Evolutionary conservation across 495 filamentous ascomycete genomes (phyloP), one percentile per base, ranked within the genome.

Genomic region (Baudoinia panamericana): DNA sequence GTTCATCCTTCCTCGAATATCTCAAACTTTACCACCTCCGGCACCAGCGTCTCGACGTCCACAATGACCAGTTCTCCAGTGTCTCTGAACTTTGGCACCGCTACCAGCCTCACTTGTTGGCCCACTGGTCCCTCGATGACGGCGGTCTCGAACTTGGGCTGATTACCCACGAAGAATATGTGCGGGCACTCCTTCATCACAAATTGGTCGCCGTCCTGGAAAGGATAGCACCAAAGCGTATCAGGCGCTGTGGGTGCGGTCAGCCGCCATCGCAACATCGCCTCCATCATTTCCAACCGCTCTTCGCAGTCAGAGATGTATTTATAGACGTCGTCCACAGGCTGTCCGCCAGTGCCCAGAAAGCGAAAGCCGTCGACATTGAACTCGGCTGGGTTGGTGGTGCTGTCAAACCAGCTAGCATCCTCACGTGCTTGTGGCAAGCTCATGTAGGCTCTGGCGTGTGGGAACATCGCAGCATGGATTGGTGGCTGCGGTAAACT

Each of bases 211-310:
- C 81, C 71, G 26, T 82, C 76, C 63, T 94, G 83, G 62, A 92
- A 96, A 7, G 90, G 90, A 57, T 95, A 96, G 40, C 80, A 81
- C 88, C 88, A 95, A 40, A 97, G 57, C 2, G 90, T 99, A 62
- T 99, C 90, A 1, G 90, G 90, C 4, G 92, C 92, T 1, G 90
- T 97, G 11, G 90, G 90, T n/a, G 88, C 88, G 39, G 72, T 73
- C 58, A 81, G 80, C 39, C 88, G 70, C 92, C 92, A 97, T 45
- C 84, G 71, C 46, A 93, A 71, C 70, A 90, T 81, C 28, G 75
- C 73, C 62, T 96, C 90, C 77, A 94, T 85, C 68, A 95, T 79
- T 22, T 76, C 78, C 25, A 96, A 46, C 27, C 84, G 58, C 43
- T 82, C 76, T 12, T 84, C 74, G 17, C 73, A 72, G 26, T 76